A percentile compares a stretch with the other conserved stretches of the same genome.
These are phyloP conservation scores for Aspergillus bertholletiae DNA, from an alignment of 495 filamentous ascomycete species.

Conservation along the genomic window DNA sequence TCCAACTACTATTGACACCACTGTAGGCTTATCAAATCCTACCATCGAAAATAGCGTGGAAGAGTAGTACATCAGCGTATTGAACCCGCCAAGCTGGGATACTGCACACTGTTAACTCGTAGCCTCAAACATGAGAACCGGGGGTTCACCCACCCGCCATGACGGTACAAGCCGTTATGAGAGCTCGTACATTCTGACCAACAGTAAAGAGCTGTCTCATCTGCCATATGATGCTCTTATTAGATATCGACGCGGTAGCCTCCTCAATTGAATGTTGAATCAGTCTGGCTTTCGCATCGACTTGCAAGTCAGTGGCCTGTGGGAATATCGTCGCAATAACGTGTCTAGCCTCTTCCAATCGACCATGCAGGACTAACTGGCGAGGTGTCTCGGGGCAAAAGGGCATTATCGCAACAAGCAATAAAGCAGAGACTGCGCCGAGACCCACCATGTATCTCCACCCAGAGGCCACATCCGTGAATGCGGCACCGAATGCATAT, in stretches of 20 bases:
- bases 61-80: conserved; percentile 46
- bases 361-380: conserved; percentile 42
- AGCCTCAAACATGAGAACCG: conserved; percentile 1
- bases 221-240: conserved; percentile 29
- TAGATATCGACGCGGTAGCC: conserved; percentile 12
- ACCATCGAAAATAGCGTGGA: conserved; percentile 49
- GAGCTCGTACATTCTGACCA: conserved; percentile 39
- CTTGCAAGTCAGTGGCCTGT: conserved; percentile 29
- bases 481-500: conserved; percentile 49
- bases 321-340: conserved; percentile 38
- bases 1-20: conserved; percentile 45
- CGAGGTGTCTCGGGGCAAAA: conserved; percentile 51
- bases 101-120: conserved; percentile 11
- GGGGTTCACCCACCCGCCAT: conserved; percentile 26
- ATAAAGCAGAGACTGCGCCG: conserved; percentile 43
- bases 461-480: conserved; percentile 39
- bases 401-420: conserved; percentile 37
- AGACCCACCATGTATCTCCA: conserved; percentile 50
- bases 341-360: conserved; percentile 28
- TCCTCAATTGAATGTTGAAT: conserved; percentile 34
- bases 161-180: conserved; percentile 41
- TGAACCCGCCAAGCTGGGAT: conserved; percentile 42
- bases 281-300: conserved; percentile 33
- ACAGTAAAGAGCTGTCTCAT: conserved; percentile 42
- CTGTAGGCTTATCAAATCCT: conserved; percentile 46